Conservation (phyloP, 495 filamentous ascomycete species). For the Bombardia bombarda region DNA sequence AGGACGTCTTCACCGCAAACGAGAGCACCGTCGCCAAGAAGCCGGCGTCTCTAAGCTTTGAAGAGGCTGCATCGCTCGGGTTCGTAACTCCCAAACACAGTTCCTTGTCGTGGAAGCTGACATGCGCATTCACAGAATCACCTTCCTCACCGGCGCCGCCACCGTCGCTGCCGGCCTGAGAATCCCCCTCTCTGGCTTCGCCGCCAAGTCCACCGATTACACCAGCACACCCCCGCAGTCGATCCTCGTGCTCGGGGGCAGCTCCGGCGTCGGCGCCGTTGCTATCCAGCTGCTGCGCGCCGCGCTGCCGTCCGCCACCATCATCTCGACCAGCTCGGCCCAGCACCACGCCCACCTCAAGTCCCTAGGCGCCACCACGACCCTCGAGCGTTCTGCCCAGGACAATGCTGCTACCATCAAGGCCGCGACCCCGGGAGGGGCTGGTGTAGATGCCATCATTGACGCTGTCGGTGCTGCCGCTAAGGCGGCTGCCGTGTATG, state of each 20-base stretch:
- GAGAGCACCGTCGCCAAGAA: slow-evolving; percentile 32
- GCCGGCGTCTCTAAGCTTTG: slow-evolving; percentile 26
- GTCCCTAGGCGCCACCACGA: slow-evolving; percentile 24
- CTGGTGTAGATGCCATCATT: slow-evolving; percentile 35
- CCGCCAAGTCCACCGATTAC: not conserved
- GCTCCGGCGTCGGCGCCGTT: slow-evolving; percentile 30
- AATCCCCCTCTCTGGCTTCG: slow-evolving; percentile 15
- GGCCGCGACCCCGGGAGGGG: slow-evolving; percentile 16
- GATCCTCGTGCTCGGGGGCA: slow-evolving; percentile 36
- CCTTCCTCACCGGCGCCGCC: slow-evolving; percentile 30
- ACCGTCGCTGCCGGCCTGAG: slow-evolving; percentile 19
- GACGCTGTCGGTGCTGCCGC: slow-evolving; percentile 22
- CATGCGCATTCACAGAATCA: too few species aligned
- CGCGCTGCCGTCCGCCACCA: slow-evolving; percentile 22
- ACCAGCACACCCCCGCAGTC: slow-evolving; percentile 9
- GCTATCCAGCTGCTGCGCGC: slow-evolving; percentile 36
- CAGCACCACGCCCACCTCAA: slow-evolving; percentile 21
- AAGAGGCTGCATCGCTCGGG: slow-evolving; percentile 35
- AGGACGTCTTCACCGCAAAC: slow-evolving; percentile 27
- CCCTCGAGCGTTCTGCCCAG: slow-evolving; percentile 22
- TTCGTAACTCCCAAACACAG: slow-evolving; percentile 28
- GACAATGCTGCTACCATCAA: slow-evolving; percentile 17
- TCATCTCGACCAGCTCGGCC: slow-evolving; percentile 33
- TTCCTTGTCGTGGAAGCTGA: too few species aligned
- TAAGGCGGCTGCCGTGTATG: slow-evolving; percentile 8